phyloP scores from a whole-genome alignment of 805 yeast genomes.

The Kodamaea leandrae region DNA sequence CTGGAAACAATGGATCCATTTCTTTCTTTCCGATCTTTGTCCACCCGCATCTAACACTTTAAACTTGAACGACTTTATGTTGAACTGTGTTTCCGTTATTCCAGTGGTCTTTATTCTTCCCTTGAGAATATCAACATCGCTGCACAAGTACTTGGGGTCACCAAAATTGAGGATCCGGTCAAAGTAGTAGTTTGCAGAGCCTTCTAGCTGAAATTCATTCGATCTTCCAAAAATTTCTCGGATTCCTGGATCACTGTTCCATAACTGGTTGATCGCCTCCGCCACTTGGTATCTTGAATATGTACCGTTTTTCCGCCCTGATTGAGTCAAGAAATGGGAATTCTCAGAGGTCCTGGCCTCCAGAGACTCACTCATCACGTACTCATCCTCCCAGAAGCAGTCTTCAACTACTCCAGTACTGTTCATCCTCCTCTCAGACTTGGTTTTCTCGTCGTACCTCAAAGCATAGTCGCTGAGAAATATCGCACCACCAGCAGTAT shows the following conservation, averaged over 20 bases:
- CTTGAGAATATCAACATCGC: conserved; percentile 78
- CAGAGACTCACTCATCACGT: conserved; percentile 5
- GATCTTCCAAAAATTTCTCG: conserved; percentile 54
- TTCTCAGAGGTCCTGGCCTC: conserved; percentile 1
- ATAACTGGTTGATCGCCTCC: conserved; percentile 61
- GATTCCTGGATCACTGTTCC: conserved; percentile 72
- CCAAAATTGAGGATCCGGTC: conserved; percentile 67
- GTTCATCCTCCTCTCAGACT: conserved; percentile 46
- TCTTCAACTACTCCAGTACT: conserved; percentile 49
- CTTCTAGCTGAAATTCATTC: conserved; percentile 81
- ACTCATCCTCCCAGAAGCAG: conserved; percentile 21
- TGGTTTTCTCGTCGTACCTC: conserved; percentile 56
- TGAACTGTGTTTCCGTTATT: conserved; percentile 80
- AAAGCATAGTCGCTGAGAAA: conserved; percentile 63
- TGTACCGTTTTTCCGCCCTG: not conserved
- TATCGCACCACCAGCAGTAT: conserved; percentile 62
- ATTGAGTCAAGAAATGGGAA: not conserved
- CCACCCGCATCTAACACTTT: conserved; percentile 96
- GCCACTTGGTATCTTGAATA: conserved; percentile 57
- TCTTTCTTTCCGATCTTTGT: conserved; percentile 83
- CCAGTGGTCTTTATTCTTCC: conserved; percentile 97
- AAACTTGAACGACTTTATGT: conserved; percentile 59
- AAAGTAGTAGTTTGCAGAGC: conserved; percentile 79
- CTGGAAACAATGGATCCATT: conserved; percentile 95
- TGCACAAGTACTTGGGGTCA: conserved; percentile 61